Conservation (phyloP, 352 stramenopile genomes). For the Phytophthora pistaciae region DNA sequence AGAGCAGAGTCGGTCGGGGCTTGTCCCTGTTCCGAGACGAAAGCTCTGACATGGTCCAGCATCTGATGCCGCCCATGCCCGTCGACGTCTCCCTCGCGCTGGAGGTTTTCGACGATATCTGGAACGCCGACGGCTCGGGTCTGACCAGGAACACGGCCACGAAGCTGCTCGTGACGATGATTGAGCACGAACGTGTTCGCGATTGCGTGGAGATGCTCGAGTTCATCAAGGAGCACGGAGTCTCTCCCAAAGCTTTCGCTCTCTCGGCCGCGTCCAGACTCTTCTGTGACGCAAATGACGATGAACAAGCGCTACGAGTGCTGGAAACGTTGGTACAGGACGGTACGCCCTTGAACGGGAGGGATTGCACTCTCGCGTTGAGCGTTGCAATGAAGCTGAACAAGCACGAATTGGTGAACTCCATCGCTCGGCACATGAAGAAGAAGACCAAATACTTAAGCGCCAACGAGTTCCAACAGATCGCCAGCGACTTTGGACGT, state of each 20-base stretch:
- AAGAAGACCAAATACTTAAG: not conserved
- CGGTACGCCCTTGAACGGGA: not conserved
- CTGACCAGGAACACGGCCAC: conserved; percentile 17
- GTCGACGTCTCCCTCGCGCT: conserved; percentile 12
- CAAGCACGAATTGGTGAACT: conserved; percentile 6
- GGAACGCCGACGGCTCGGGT: conserved; percentile 8
- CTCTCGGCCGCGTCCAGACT: conserved; percentile 12
- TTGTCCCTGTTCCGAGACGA: not conserved
- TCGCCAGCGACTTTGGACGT: conserved; percentile 6
- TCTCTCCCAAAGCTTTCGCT: conserved; percentile 13
- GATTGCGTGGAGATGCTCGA: conserved; percentile 23
- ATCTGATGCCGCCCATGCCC: not conserved
- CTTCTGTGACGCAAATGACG: conserved; percentile 3
- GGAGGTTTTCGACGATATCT: conserved; percentile 21
- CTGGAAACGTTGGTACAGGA: conserved; percentile 17
- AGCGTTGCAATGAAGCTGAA: conserved; percentile 13
- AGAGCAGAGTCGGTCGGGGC: not conserved
- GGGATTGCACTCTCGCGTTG: conserved; percentile 6
- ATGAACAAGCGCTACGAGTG: conserved; percentile 7
- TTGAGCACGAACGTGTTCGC: conserved; percentile 11
- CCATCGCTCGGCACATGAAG: conserved; percentile 14
- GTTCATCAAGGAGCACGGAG: conserved; percentile 18
- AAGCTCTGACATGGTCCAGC: not conserved
- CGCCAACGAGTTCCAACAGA: not conserved
- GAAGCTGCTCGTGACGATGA: conserved; percentile 19